Evolutionary conservation across 2,329 filamentous ascomycete genomes (phyloP), one percentile per base, ranked within the genome.

Genomic region (Hypoxylon sp.): DNA sequence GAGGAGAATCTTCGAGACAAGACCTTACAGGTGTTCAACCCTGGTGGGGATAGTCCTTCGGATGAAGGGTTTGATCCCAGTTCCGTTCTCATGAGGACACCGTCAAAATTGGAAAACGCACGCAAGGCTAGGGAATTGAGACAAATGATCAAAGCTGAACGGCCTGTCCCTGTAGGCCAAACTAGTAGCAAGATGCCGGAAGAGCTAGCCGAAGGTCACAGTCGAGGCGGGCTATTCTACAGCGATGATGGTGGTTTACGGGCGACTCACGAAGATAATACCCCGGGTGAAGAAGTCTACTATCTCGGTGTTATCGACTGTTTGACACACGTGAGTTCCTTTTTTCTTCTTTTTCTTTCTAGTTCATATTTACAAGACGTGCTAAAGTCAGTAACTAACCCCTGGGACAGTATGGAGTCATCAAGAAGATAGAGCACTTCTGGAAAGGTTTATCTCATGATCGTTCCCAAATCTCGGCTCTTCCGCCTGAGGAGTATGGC

Each of bases 231-330:
- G 55, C 91, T 94, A 71, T 89, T 95, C 70, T 99, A 98, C 78
- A 97, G 97, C 77, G 95, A 98, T 71, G 95, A 98, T 75, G 96
- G 96, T 51, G 96, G 96, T 2, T 94, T 97, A 79, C 87, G 90
- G 71, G 95, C 96, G 11, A 98, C 96, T 0, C 94, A 97, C 75
- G 94, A 97, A 78, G 90, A 97, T 78, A 91, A 97, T 68, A 82
- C 83, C 14, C 88, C 92, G 1, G 94, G 91, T 1, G 93, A 97
- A 58, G 93, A 97, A 80, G 94, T 99, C 43, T 99, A 99, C 80
- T 99, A 99, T 77, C 88, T 99, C 6, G 96, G 96, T 34, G 96
- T 99, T 73, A 99, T 99, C 78, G 96, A 99, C 80, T 99, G 96
- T 79, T 84, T 99, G 74, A 99, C 96, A 73, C 93, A 97, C 78